Evolutionary conservation across 139 green algal genomes (phyloP), one percentile per base, ranked within the genome.

Genomic region (Haematococcus lacustris): DNA sequence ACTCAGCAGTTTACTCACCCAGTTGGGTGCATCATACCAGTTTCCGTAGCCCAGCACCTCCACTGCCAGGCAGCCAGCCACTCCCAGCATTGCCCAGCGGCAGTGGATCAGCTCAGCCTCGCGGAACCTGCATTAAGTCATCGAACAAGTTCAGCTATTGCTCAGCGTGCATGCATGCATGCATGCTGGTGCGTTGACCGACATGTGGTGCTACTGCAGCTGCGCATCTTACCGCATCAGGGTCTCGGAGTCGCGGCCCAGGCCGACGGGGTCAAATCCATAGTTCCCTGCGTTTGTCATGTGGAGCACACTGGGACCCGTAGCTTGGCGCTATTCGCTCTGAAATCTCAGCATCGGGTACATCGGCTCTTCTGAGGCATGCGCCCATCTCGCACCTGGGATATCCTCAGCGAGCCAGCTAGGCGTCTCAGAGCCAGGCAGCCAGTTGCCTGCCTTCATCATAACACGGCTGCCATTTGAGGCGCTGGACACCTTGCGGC

Each of bases 191-290:
- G 47, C 47, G 47, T 57, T 57, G 21, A 57, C 47, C 13, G 47
- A 57, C 21, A 21, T 57, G 17, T 57, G 47, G 47, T 57, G 47
- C 21, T 13, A 13, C 47, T 57, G 17, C 13, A 57, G 13, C 47
- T n/a, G 47, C 21, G 47, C n/a, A n/a, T 57, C 47, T 21, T n/a
- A 21, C 47, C 34, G 78, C 53, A 74, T 43, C 39, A 80, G 76
- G 51, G 70, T 68, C n/a, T 73, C 68, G 21, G 70, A 51, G 35
- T 88, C 80, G 66, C 80, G 77, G 72, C 47, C 89, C 53, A 96
- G 88, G 21, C 68, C 77, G 3, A 93, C 76, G 38, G 91, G 91
- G 79, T 96, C 91, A 75, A 93, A 96, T 40, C 90, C 90, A 65
- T 88, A 96, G 90, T 93, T 87, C 69, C 83, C 68, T 59, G 53